Base-by-base conservation (phyloP, 331 rosid species). In the Dryas integrifolia region DNA sequence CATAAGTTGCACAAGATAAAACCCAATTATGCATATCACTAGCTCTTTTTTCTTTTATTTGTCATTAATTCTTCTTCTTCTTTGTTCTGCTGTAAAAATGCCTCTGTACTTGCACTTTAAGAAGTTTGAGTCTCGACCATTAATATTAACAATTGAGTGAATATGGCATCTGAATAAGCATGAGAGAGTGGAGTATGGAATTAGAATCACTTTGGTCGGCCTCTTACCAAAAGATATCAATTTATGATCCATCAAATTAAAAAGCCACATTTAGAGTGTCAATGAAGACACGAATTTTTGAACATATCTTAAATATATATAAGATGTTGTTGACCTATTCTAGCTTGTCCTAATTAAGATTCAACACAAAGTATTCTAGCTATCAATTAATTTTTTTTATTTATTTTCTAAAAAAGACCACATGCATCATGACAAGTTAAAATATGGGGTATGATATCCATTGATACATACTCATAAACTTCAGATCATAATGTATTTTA, bases 141-240 rank as follows among this genome's bases (percentile, higher is more conserved):
- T 52, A 48, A 77, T 69, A 56, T 76, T 70, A 82, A 63, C 65
- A 78, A 65, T 16, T 46, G 69, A 77, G 73, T 78, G 82, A 69
- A 79, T n/a, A 73, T 67, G 72, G 93, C 90, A 88, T 80, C 83
- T 52, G 65, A 69, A 63, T 77, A 55, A 68, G 83, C 74, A 81
- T 3, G 43, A 16, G 68, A 70, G 74, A 75, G 86, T 87, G 91
- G 92, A 83, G 90, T 78, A 84, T 81, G 88, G 96, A 91, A 91
- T 89, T 80, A 80, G 91, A 89, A 91, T 89, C 92, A 75, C 85
- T 70, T 87, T 87, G 92, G 96, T 87, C 91, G 91, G 97, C 97
- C 97, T 89, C 91, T 84, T 75, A 62, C 24, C 55, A 77, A 89
- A 87, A 80, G 86, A 67, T 70, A 55, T 64, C 67, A 81, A 78